Base-by-base conservation (phyloP, 495 filamentous ascomycete species). In the Neurospora tetraspora region DNA sequence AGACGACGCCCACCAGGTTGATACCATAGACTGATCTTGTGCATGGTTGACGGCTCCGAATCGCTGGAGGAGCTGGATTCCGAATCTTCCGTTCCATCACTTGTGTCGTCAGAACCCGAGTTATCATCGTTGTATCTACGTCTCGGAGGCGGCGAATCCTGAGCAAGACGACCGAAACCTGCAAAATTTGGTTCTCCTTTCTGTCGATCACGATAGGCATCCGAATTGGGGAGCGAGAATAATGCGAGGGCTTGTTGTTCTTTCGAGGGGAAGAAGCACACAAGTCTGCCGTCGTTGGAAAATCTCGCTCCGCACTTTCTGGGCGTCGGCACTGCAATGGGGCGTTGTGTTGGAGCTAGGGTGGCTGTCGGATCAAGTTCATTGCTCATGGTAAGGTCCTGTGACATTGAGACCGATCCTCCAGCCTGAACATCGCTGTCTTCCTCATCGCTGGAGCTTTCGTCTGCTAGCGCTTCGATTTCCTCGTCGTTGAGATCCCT, bases 241-340 rank as follows among this genome's bases (percentile, higher is more conserved):
- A 93, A 77, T 14, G 88, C 87, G 42, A 84, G 86, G 31, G 90
- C 86, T 73, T 89, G 91, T 71, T 93, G 91, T 77, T 91, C 90
- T 78, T 93, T 94, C 9, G 91, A 90, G 4, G 92, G 92, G 76
- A 97, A 96, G 76, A 95, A 96, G 82, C 94, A 96, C 27, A 94
- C 88, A 9, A 98, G 85, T 65, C 88, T 88, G 31, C 94, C 94
- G 76, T 93, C 88, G 68, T 89, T 87, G 18, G 92, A 89, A 84
- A 94, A 97, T 16, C 89, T 83, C 14, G 91, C 91, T 65, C 93
- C 92, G 78, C 92, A 96, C 27, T 81, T 86, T 75, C 89, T 89
- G 5, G 92, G 92, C 69, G 91, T 82, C 16, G 94, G 94, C 9
- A 94, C 91, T 77, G 92, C 91, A 36, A 90, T 90, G 73, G 92